Base-by-base conservation (phyloP, 495 filamentous ascomycete genomes). In the Aspergillus carlsbadensis region DNA sequence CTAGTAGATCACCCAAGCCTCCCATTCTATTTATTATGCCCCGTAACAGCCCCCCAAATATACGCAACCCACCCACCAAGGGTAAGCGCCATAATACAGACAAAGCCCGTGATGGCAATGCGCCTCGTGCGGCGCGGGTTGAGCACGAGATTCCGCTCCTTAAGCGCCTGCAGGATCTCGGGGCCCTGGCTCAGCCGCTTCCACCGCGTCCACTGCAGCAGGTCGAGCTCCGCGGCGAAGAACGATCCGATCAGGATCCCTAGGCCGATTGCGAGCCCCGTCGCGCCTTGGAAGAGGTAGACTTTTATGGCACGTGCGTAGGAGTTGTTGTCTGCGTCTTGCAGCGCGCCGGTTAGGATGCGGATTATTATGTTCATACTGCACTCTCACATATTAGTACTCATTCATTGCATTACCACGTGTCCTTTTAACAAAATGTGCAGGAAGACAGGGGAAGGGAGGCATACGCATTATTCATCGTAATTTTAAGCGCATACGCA, bases 331-430 rank as follows among this genome's bases (percentile, higher is more conserved):
- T 73, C 72, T 24, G 70, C 72, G 45, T 79, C 75, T 46, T 78
- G 74, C 8, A 79, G 57, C 6, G 72, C 74, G 17, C 74, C 69
- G 18, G 70, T 71, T 49, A 77, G 69, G 35, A 78, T 76, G 1
- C 72, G 64, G 42, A 79, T 59, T 48, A 79, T 74, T 40, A 77
- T 75, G 52, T 64, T 75, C 71, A 75, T 76, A 14, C 73, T 78
- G 49, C 46, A n/a, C 22, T n/a, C n/a, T n/a, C n/a, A n/a, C n/a
- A n/a, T n/a, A n/a, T n/a, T n/a, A n/a, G n/a, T n/a, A n/a, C n/a
- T n/a, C n/a, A n/a, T n/a, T n/a, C n/a, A n/a, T n/a, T n/a, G n/a
- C n/a, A n/a, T n/a, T n/a, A n/a, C n/a, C n/a, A n/a, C n/a, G n/a
- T n/a, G n/a, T n/a, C n/a, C n/a, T n/a, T n/a, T n/a, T n/a, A n/a